Evolutionary conservation across 768 basidiomycete species (phyloP).

Genomic region (Psilocybe sp.): DNA sequence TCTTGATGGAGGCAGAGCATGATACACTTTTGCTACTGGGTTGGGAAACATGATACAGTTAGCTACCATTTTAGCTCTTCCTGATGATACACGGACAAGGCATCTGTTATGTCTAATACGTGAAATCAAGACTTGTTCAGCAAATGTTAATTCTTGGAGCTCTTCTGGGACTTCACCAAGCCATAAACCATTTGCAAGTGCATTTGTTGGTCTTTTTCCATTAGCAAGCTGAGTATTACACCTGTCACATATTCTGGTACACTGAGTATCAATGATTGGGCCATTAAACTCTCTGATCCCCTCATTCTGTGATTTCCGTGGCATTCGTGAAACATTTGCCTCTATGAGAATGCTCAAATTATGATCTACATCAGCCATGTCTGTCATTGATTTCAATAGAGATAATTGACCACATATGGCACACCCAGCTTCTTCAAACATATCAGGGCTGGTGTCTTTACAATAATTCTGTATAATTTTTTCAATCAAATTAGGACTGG

Average conservation of each 20-base stretch:
- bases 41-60: slow-evolving; percentile 30
- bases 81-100: slow-evolving; percentile 26
- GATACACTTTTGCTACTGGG: slow-evolving; percentile 28
- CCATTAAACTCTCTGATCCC: slow-evolving; percentile 6
- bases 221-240: slow-evolving; percentile 9
- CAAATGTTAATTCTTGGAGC: slow-evolving; percentile 23
- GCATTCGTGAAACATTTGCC: slow-evolving; percentile 6
- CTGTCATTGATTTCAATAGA: not conserved
- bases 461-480: slow-evolving; percentile 8
- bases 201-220: slow-evolving; percentile 16
- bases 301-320: not conserved
- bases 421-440: slow-evolving; percentile 19
- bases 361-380: not conserved
- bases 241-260: slow-evolving; percentile 10
- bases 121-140: slow-evolving; percentile 23
- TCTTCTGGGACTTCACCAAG: slow-evolving; percentile 29
- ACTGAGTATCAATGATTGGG: slow-evolving; percentile 14
- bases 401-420: slow-evolving; percentile 19
- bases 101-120: slow-evolving; percentile 25
- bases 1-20: slow-evolving; percentile 25
- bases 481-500: not conserved
- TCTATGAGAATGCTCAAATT: slow-evolving; percentile 4
- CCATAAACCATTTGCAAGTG: slow-evolving; percentile 34
- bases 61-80: slow-evolving; percentile 28
- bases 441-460: not conserved